phyloP scores from a whole-genome alignment of 192 early-diverging fungal species.

The Entomortierella lignicola region DNA sequence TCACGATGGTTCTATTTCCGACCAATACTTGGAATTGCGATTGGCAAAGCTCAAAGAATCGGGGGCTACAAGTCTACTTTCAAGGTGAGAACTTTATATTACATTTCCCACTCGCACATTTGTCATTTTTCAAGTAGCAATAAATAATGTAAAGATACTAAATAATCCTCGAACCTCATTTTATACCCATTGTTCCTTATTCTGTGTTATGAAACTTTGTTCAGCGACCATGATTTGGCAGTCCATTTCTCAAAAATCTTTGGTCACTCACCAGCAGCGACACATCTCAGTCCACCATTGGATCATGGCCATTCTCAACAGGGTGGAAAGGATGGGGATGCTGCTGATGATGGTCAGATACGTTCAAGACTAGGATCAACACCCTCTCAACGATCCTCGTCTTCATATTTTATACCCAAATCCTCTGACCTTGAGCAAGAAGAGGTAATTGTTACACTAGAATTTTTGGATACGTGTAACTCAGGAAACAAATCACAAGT shows the following conservation, averaged over 20 bases:
- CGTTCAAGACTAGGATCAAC: background rate
- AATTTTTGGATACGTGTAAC: background rate
- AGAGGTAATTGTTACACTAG: conserved; percentile 31
- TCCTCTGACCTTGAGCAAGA: conserved; percentile 28
- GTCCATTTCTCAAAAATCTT: conserved; percentile 50
- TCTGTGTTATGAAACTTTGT: background rate
- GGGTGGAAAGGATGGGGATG: background rate
- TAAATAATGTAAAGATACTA: too few species aligned
- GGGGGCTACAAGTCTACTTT: background rate
- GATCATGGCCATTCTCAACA: background rate
- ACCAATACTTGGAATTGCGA: conserved; percentile 31
- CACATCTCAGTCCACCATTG: conserved; percentile 27
- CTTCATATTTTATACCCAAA: conserved; percentile 33
- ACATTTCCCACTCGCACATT: background rate
- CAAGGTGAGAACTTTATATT: conserved; percentile 19
- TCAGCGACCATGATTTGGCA: conserved; percentile 45
- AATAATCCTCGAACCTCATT: too few species aligned
- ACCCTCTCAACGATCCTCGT: conserved; percentile 4
- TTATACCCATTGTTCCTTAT: too few species aligned
- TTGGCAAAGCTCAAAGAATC: conserved; percentile 37
- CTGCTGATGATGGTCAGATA: background rate
- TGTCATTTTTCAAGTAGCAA: too few species aligned
- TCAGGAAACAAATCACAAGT: background rate
- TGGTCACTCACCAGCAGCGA: conserved; percentile 43
- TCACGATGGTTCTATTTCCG: conserved; percentile 4